Base-by-base conservation (phyloP, 495 filamentous ascomycete genomes). In the Entonaema liquescens region DNA sequence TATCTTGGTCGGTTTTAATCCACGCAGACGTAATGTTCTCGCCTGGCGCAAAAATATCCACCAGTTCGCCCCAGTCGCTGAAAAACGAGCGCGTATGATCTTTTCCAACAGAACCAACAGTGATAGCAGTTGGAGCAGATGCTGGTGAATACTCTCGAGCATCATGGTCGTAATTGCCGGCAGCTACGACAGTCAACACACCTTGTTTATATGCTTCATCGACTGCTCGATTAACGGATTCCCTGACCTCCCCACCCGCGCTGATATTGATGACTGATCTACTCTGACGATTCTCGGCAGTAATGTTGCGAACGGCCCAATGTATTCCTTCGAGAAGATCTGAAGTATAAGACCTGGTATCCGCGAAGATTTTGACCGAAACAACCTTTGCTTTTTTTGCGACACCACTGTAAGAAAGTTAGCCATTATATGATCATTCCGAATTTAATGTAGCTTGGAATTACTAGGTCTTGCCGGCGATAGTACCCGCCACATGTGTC, bases 21-120 rank as follows among this genome's bases (percentile, higher is more conserved):
- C 78, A 89, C 26, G 85, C 76, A 3, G 83, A 83, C 19, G 82
- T 73, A 65, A 91, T 83, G 59, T 56, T 49, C 38, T 82, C 73
- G 3, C 88, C 88, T 4, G 88, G 88, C 17, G 87, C 88, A 65
- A 89, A 88, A 68, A 90, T 74, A 59, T 91, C 87, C 17, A 91
- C 83, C 17, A 79, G 62, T 3, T 72, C 35, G 5, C 89, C 89
- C 68, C 77, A 91, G 79, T 91, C 90, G 71, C 84, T 87, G 77
- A 86, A 90, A 1, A 52, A 76, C n/a, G 88, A 83, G 21, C 83
- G 80, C 26, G 70, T 65, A 52, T 85, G 82, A 47, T 62, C 68
- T 13, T 54, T 70, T 62, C 82, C 82, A 52, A 83, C 79, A 19
- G 88, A 84, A n/a, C 84, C 88, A 29, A 90, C 84, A 17, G 87